phyloP scores from a whole-genome alignment of 192 early-diverging fungal genomes.

The Mortierella alpina region DNA sequence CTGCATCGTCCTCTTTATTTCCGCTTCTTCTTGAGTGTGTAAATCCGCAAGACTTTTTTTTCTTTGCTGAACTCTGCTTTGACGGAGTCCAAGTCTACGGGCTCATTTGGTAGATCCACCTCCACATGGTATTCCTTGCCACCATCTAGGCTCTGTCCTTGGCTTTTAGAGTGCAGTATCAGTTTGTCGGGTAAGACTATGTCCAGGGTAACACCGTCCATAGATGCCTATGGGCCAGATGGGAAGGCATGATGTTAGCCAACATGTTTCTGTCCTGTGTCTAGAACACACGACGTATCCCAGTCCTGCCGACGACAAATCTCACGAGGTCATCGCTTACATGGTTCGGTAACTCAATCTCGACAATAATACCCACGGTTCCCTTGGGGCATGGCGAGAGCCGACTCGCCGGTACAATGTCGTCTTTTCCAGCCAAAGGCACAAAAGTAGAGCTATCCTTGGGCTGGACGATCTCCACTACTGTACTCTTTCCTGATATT shows the following conservation, averaged over 20 bases:
- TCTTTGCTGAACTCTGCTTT: constrained; percentile 32
- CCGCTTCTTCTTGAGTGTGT: constrained; percentile 31
- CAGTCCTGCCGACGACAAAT: no score
- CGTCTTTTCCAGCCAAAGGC: constrained; percentile 25
- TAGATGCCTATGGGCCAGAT: constrained; percentile 1
- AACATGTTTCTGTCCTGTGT: background rate
- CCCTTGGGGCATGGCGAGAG: constrained; percentile 34
- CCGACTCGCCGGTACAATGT: constrained; percentile 20
- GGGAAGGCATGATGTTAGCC: background rate
- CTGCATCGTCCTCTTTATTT: constrained; percentile 13
- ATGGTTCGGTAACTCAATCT: constrained; percentile 38
- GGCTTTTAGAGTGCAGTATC: constrained; percentile 34
- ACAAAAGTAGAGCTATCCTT: background rate
- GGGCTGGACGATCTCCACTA: background rate
- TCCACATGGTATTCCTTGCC: constrained; percentile 47
- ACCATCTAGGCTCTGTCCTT: constrained; percentile 20
- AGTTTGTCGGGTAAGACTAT: constrained; percentile 34
- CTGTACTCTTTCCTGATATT: background rate
- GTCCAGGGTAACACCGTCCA: constrained; percentile 38
- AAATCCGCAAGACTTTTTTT: constrained; percentile 16
- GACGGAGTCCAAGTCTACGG: constrained; percentile 27
- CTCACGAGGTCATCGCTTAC: constrained; percentile 1
- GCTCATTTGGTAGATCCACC: constrained; percentile 41
- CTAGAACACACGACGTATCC: background rate
- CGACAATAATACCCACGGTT: constrained; percentile 45